Evolutionary conservation across 23 red algal genomes (phyloP).

Genomic region (Gracilaria caudata): DNA sequence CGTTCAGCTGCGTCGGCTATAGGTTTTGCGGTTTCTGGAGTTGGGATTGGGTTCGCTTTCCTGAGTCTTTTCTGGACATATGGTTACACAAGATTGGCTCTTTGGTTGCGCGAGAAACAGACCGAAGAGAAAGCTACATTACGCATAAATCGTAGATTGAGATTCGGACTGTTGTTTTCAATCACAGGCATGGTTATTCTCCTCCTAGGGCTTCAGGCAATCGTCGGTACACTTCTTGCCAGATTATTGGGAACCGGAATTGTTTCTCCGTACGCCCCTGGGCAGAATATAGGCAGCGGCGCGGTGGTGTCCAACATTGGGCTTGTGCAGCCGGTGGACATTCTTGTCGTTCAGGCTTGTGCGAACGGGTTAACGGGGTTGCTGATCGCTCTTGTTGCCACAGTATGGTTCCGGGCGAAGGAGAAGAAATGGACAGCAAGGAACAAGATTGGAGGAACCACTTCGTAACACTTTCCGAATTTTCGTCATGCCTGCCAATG

Average conservation of each 20-base stretch:
- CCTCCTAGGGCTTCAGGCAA: conserved; percentile 59
- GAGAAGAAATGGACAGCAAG: conserved; percentile 52
- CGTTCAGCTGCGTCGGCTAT: conserved; percentile 48
- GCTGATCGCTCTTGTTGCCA: conserved; percentile 44
- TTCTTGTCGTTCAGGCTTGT: conserved; percentile 77
- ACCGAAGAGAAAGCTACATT: conserved; percentile 14
- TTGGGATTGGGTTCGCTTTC: conserved; percentile 48
- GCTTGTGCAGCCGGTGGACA: conserved; percentile 72
- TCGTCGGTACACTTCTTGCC: conserved; percentile 69
- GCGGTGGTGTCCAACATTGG: background rate
- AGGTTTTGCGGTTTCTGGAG: conserved; percentile 52
- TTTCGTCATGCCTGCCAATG: background rate
- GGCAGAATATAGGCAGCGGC: background rate
- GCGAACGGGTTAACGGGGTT: conserved; percentile 62
- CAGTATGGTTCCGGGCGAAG: conserved; percentile 52
- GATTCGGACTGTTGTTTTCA: conserved; percentile 51
- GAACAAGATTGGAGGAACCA: too few species aligned
- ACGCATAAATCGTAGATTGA: conserved; percentile 52
- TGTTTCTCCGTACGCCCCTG: conserved; percentile 18
- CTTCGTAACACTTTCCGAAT: background rate
- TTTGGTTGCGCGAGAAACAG: conserved; percentile 39
- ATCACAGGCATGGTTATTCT: conserved; percentile 47
- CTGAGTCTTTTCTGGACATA: conserved; percentile 81
- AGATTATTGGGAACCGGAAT: conserved; percentile 57
- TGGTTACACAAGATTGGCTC: conserved; percentile 67